Evolutionary conservation across 352 stramenopile genomes (phyloP), one percentile per base, ranked within the genome.

Genomic region (Saprolegnia parasitica): DNA sequence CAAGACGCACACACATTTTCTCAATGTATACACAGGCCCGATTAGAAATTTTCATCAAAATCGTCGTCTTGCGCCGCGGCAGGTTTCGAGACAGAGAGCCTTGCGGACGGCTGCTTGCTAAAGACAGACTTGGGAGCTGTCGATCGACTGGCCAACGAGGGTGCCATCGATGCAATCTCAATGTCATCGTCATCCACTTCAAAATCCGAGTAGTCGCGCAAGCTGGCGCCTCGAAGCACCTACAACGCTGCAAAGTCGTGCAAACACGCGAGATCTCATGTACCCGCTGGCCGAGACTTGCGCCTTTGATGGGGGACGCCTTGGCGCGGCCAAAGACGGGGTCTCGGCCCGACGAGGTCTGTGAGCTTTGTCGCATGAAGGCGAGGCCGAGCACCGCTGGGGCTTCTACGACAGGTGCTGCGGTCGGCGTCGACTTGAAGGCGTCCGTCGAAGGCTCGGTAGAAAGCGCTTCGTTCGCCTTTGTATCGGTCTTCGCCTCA

Each of bases 171-270:
- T n/a, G 86, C 78, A 54, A 90, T 62, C 75, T 93, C 77, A 32
- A 90, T 77, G 35, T 88, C 81, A 20, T 91, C 83, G 16, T 60
- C 52, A 56, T 93, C 85, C 49, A 91, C 83, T 54, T 93, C 81
- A 60, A 91, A 91, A 71, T 91, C 82, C 4, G 80, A 91, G 71
- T 89, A 88, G 56, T 91, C 86, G 62, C 78, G 76, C 71, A 91
- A 86, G 64, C 84, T 90, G 24, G 77, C 81, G 10, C 83, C 82
- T n/a, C 84, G 81, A 52, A 93, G 46, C 39, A 70, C 63, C 63
- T 70, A 47, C 24, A 50, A 9, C n/a, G 20, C n/a, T 35, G 40
- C 1, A 4, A 13, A 54, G n/a, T 3, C 18, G 1, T 13, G 10
- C 24, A 42, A 56, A 2, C 6, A n/a, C 2, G 21, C 15, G 4